These are phyloP conservation scores for Microcos paniculata DNA, from an alignment of 345 rosid species.

Conservation along the genomic window DNA sequence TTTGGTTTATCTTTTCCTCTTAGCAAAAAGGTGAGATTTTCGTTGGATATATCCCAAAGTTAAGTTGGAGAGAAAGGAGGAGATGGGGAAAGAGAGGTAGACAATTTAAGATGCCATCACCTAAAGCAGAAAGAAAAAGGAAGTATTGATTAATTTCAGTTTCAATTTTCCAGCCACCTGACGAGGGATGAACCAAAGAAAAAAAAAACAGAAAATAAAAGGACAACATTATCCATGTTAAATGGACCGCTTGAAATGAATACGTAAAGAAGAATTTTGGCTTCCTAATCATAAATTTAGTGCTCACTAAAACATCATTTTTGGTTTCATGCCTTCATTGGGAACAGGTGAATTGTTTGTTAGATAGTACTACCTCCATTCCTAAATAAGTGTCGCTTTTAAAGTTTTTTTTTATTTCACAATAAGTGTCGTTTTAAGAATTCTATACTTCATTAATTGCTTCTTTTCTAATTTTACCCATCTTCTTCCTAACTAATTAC, in stretches of 20 bases:
- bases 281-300: neutral
- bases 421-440: too few species aligned
- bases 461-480: too few species aligned
- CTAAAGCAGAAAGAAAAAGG: neutral
- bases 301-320: neutral
- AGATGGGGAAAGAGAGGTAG: neutral
- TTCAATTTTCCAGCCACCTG: neutral
- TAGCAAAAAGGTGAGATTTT: neutral
- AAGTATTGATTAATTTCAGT: neutral
- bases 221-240: neutral
- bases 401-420: too few species aligned
- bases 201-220: neutral
- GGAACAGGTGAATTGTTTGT: neutral
- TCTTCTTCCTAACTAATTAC: too few species aligned
- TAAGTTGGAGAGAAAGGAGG: neutral
- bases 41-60: slow-evolving; percentile 11
- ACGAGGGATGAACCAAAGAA: neutral
- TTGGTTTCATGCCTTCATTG: neutral
- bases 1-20: neutral
- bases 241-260: neutral
- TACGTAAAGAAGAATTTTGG: neutral
- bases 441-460: too few species aligned
- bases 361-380: too few species aligned
- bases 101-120: slow-evolving; percentile 8
- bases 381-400: too few species aligned